These are phyloP conservation scores for Globisporangium nodosum DNA, from an alignment of 352 stramenopile species.

Conservation along the genomic window DNA sequence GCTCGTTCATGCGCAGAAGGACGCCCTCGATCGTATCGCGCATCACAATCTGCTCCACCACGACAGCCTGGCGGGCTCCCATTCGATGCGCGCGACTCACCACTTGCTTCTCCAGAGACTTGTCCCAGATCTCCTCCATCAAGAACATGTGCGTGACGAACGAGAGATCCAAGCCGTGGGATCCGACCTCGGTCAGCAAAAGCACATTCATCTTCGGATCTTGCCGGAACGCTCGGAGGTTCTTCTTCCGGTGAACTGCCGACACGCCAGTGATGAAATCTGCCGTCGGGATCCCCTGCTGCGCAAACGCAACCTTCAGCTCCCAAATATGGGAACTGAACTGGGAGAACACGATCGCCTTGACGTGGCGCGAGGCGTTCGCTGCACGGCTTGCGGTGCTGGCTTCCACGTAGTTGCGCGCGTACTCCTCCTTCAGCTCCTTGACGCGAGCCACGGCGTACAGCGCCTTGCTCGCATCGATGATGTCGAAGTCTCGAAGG, in stretches of 20 bases:
- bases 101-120: slow-evolving; percentile 93
- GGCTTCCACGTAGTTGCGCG: slow-evolving; percentile 10
- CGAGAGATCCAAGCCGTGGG: slow-evolving; percentile 94
- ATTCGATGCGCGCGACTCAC: slow-evolving; percentile 95
- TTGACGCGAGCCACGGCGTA: slow-evolving; percentile 64
- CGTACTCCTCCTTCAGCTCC: slow-evolving; percentile 53
- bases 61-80: slow-evolving; percentile 87
- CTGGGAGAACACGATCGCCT: slow-evolving; percentile 82
- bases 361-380: slow-evolving; percentile 30
- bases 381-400: slow-evolving; percentile 2
- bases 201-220: slow-evolving; percentile 86
- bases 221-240: slow-evolving; percentile 48
- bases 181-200: slow-evolving; percentile 92
- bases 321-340: slow-evolving; percentile 80
- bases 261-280: slow-evolving; percentile 59
- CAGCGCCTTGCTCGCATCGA: slow-evolving; percentile 69
- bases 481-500: slow-evolving; percentile 25
- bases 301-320: slow-evolving; percentile 61
- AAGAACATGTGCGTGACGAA: slow-evolving; percentile 99
- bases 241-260: slow-evolving; percentile 38
- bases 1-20: slow-evolving; percentile 48
- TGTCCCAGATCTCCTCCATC: slow-evolving; percentile 96
- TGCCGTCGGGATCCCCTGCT: slow-evolving; percentile 52
- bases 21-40: slow-evolving; percentile 78
- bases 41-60: slow-evolving; percentile 92